phyloP scores from a whole-genome alignment of 1,284 basidiomycete species.

The Athelia psychrophila region DNA sequence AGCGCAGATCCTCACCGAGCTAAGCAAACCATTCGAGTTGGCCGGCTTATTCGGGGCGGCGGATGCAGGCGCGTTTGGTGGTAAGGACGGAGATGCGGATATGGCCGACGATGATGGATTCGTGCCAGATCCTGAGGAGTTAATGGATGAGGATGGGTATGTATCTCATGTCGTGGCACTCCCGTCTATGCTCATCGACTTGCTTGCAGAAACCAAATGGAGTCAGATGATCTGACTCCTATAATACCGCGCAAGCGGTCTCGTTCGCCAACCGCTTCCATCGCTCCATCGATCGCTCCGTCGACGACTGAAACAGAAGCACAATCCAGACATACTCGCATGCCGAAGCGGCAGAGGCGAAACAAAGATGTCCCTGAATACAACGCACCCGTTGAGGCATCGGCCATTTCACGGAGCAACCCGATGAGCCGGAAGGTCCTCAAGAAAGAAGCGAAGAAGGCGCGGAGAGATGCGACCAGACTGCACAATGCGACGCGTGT shows the following conservation, averaged over 20 bases:
- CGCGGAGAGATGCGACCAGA: conserved; percentile 41
- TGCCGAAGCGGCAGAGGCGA: conserved; percentile 58
- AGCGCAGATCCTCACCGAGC: conserved; percentile 63
- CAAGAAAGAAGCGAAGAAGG: conserved; percentile 61
- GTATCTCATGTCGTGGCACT: conserved; percentile 17
- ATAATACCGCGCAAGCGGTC: conserved; percentile 36
- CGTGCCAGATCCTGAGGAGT: conserved; percentile 27
- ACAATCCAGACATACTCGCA: conserved; percentile 26
- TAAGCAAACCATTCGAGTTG: conserved; percentile 73
- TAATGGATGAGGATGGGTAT: conserved; percentile 52
- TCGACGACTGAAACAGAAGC: conserved; percentile 2
- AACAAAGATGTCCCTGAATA: conserved; percentile 48
- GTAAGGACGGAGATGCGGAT: conserved; percentile 31
- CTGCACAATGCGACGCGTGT: not conserved
- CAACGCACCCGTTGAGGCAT: conserved; percentile 39
- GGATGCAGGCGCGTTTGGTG: conserved; percentile 67
- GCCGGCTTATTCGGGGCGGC: conserved; percentile 74
- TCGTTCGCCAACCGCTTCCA: conserved; percentile 34
- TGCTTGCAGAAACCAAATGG: conserved; percentile 25
- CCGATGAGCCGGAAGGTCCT: conserved; percentile 53
- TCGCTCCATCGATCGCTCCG: conserved; percentile 4
- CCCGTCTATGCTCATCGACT: conserved; percentile 19
- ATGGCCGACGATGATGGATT: conserved; percentile 32
- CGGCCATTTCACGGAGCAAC: conserved; percentile 47
- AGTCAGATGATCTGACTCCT: conserved; percentile 41